Conservation (phyloP, 2,329 filamentous ascomycete genomes). For the Geosmithia putterillii region DNA sequence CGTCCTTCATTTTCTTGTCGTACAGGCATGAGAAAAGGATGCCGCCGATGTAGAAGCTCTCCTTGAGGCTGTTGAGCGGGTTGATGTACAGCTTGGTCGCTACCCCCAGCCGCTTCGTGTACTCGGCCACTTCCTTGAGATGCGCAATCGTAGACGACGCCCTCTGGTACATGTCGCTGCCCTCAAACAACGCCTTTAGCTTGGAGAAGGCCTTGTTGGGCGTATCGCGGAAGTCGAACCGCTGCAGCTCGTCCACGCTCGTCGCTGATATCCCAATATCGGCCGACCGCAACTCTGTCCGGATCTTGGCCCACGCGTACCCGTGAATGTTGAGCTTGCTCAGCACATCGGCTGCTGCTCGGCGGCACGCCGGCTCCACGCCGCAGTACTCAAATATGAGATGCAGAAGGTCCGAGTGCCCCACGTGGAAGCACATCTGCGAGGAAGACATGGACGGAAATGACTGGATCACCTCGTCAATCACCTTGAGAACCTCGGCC, state of each 20-base stretch:
- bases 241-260: constrained; percentile 77
- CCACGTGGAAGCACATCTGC: constrained; percentile 80
- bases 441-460: constrained; percentile 63
- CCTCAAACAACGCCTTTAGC: constrained; percentile 47
- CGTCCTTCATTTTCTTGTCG: constrained; percentile 70
- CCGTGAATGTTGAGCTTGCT: constrained; percentile 78
- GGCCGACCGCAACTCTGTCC: constrained; percentile 69
- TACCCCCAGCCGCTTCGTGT: constrained; percentile 64
- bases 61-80: constrained; percentile 78
- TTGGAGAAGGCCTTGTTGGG: constrained; percentile 44
- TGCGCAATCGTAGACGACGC: constrained; percentile 68
- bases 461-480: constrained; percentile 77
- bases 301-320: constrained; percentile 72
- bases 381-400: constrained; percentile 85
- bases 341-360: constrained; percentile 67
- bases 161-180: constrained; percentile 57
- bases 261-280: constrained; percentile 75
- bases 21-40: constrained; percentile 85
- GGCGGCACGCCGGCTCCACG: constrained; percentile 55
- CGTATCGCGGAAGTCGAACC: constrained; percentile 74
- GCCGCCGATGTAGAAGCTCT: constrained; percentile 78
- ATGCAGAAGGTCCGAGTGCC: constrained; percentile 77
- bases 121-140: constrained; percentile 64
- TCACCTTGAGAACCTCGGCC: constrained; percentile 83
- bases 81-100: constrained; percentile 71